A percentile compares a stretch with the other conserved stretches of the same genome.
Evolutionary conservation across 495 filamentous ascomycete species (phyloP).

Genomic region (Hapsidospora chrysogenum): DNA sequence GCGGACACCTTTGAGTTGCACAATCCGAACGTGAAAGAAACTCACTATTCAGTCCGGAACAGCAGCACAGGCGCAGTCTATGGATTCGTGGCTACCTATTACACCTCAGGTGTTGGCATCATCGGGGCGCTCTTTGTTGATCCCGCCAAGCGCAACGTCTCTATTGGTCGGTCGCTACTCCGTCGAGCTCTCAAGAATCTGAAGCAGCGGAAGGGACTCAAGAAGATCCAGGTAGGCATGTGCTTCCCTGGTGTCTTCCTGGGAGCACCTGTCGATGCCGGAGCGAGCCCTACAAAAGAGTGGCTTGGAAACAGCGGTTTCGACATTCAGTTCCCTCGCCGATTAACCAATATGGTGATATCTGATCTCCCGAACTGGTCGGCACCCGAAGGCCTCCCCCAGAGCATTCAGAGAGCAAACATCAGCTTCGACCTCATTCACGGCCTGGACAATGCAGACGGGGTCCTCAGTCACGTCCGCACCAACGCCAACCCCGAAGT

Average conservation of each 20-base stretch:
- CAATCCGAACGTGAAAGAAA: slow-evolving; percentile 49
- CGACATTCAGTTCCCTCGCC: slow-evolving; percentile 32
- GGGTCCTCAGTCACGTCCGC: slow-evolving; percentile 58
- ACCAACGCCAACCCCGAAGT: slow-evolving; percentile 64
- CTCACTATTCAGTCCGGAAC: slow-evolving; percentile 83
- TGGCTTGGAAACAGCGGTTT: slow-evolving; percentile 36
- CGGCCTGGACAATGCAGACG: slow-evolving; percentile 58
- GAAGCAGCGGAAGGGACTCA: slow-evolving; percentile 45
- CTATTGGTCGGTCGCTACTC: slow-evolving; percentile 73
- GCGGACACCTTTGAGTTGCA: slow-evolving; percentile 59
- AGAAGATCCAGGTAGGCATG: slow-evolving; percentile 62
- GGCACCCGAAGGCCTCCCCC: slow-evolving; percentile 55
- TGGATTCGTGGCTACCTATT: slow-evolving; percentile 81
- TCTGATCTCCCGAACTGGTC: slow-evolving; percentile 53
- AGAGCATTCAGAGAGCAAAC: slow-evolving; percentile 49
- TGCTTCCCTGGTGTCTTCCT: slow-evolving; percentile 64
- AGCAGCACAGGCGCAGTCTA: slow-evolving; percentile 75
- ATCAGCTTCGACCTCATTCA: slow-evolving; percentile 66
- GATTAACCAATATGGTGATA: slow-evolving; percentile 42
- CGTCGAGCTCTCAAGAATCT: slow-evolving; percentile 58
- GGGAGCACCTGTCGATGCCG: slow-evolving; percentile 49
- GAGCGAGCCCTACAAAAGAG: slow-evolving; percentile 29
- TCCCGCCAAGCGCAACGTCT: slow-evolving; percentile 63
- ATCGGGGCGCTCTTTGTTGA: slow-evolving; percentile 75
- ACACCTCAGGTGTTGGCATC: slow-evolving; percentile 55